Percentiles rank a stretch among this genome's conserved stretches.
phyloP scores from a whole-genome alignment of 1,284 basidiomycete genomes.

The Earliella scabrosa region DNA sequence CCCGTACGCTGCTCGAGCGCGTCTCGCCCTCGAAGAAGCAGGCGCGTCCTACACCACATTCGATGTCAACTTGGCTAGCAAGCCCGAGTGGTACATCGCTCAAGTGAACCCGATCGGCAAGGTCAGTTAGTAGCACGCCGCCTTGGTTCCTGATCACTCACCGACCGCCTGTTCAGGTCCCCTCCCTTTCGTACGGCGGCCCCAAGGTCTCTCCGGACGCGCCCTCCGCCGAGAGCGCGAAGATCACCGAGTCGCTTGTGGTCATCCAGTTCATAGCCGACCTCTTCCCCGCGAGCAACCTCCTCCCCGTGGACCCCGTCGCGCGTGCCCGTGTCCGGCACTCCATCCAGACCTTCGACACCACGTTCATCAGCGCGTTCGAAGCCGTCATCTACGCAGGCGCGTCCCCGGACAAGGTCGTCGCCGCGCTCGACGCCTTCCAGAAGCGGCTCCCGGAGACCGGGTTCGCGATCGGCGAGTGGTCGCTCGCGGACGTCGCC shows the following conservation, averaged over 20 bases:
- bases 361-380: slow-evolving; percentile 44
- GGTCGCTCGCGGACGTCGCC: slow-evolving; percentile 57
- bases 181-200: slow-evolving; percentile 60
- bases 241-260: slow-evolving; percentile 63
- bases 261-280: slow-evolving; percentile 54
- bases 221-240: slow-evolving; percentile 57
- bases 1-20: too few relatives aligned
- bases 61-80: too few relatives aligned
- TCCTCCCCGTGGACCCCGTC: slow-evolving; percentile 58
- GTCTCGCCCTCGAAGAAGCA: too few relatives aligned
- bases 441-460: slow-evolving; percentile 36
- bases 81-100: too few relatives aligned
- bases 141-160: not conserved
- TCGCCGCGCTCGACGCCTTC: slow-evolving; percentile 35
- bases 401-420: slow-evolving; percentile 44
- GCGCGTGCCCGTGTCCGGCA: slow-evolving; percentile 58
- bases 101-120: too few relatives aligned
- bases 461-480: slow-evolving; percentile 38
- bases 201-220: slow-evolving; percentile 50
- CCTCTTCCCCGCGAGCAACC: slow-evolving; percentile 41
- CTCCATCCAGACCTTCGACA: slow-evolving; percentile 57
- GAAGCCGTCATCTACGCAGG: slow-evolving; percentile 32
- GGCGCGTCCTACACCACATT: too few relatives aligned
- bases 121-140: too few relatives aligned
- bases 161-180: slow-evolving; percentile 37